phyloP scores from a whole-genome alignment of 441 rosid species.

The Geranium incanum region DNA sequence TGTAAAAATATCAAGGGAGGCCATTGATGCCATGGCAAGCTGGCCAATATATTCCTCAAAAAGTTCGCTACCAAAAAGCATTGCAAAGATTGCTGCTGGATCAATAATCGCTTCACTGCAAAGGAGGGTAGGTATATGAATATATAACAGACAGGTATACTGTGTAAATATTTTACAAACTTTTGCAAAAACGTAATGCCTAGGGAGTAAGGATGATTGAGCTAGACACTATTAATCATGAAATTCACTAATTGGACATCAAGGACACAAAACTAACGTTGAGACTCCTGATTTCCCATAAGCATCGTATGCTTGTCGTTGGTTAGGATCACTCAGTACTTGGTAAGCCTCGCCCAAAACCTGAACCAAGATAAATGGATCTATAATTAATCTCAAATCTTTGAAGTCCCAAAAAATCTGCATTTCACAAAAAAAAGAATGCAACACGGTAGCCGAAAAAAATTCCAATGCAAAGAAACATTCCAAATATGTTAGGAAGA shows the following conservation, averaged over 20 bases:
- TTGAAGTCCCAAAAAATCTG: neutral
- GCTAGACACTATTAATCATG: conserved; percentile 14
- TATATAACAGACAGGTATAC: neutral
- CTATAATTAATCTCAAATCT: neutral
- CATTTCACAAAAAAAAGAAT: neutral
- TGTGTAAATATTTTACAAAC: neutral
- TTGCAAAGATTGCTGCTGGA: conserved; percentile 91
- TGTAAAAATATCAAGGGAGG: conserved; percentile 73
- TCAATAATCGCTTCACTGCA: conserved; percentile 84
- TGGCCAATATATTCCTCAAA: conserved; percentile 88
- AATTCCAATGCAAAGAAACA: too few relatives aligned
- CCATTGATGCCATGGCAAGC: conserved; percentile 98
- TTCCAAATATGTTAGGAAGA: too few relatives aligned
- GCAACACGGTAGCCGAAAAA: too few relatives aligned
- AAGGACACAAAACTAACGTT: conserved; percentile 53
- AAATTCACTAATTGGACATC: conserved; percentile 20
- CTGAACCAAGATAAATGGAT: conserved; percentile 32
- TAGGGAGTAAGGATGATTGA: neutral
- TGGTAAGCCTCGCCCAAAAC: conserved; percentile 94
- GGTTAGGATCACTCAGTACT: conserved; percentile 78
- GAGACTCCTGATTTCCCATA: conserved; percentile 92
- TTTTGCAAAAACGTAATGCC: conserved; percentile 11
- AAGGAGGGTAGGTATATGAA: conserved; percentile 15
- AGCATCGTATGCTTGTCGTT: conserved; percentile 89
- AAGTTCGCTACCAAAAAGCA: conserved; percentile 98